These are phyloP conservation scores for Penicillium parvum DNA, from an alignment of 495 filamentous ascomycete genomes.

Conservation along the genomic window DNA sequence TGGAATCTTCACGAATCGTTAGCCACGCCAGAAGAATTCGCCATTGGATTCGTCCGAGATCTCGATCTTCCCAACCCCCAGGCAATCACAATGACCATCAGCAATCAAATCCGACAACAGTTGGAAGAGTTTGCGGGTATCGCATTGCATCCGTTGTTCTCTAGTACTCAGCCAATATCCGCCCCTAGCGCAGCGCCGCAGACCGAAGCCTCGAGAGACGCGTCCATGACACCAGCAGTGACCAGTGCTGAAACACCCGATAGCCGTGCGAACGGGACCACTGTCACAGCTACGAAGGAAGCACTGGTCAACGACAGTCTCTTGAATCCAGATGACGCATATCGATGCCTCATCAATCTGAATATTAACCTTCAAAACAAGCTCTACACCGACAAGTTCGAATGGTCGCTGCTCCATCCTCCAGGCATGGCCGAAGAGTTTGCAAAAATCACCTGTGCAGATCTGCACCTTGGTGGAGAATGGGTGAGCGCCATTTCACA, in stretches of 20 bases:
- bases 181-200: conserved; percentile 30
- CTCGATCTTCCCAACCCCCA: conserved; percentile 79
- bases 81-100: conserved; percentile 69
- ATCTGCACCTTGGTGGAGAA: conserved; percentile 83
- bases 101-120: conserved; percentile 89
- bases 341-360: conserved; percentile 83
- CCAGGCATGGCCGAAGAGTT: conserved; percentile 89
- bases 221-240: conserved; percentile 49
- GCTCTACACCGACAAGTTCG: conserved; percentile 95
- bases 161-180: conserved; percentile 48
- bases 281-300: conserved; percentile 39
- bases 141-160: conserved; percentile 87
- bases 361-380: conserved; percentile 90
- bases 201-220: conserved; percentile 39
- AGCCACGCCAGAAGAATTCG: conserved; percentile 93
- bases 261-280: conserved; percentile 26
- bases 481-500: conserved; percentile 94
- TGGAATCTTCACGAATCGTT: conserved; percentile 97
- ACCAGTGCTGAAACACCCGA: conserved; percentile 48
- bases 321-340: conserved; percentile 82
- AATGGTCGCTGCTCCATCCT: conserved; percentile 94
- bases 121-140: conserved; percentile 95
- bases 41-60: conserved; percentile 83
- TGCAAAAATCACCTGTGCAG: conserved; percentile 85
- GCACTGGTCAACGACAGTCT: conserved; percentile 49